These are phyloP conservation scores for Russula sp. DNA, from an alignment of 768 basidiomycete species.

Conservation along the genomic window DNA sequence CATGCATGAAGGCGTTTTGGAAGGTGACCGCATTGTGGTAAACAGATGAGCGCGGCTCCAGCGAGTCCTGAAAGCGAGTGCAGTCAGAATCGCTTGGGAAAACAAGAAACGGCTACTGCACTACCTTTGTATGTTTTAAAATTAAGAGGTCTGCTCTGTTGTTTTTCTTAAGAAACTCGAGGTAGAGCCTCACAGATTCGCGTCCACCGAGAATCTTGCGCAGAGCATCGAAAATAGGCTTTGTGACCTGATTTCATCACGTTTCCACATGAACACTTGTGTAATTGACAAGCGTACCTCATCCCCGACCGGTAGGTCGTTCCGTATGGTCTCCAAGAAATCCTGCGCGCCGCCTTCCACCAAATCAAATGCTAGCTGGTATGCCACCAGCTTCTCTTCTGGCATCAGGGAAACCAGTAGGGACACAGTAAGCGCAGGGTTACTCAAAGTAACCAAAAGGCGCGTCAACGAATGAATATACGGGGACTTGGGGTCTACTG, in stretches of 20 bases:
- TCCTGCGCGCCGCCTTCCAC: constrained; percentile 93
- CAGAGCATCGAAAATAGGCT: constrained; percentile 64
- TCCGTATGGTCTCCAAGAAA: constrained; percentile 74
- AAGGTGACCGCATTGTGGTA: constrained; percentile 96
- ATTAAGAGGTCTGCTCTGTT: constrained; percentile 91
- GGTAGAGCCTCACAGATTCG: constrained; percentile 86
- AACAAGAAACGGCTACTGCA: constrained; percentile 45
- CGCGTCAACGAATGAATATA: constrained; percentile 81
- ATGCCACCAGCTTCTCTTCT: constrained; percentile 71
- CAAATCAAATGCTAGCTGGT: constrained; percentile 94
- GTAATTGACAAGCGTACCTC: constrained; percentile 39
- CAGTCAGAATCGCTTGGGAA: constrained; percentile 54
- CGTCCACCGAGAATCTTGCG: constrained; percentile 84
- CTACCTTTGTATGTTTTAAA: constrained; percentile 86
- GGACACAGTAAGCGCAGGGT: constrained; percentile 68
- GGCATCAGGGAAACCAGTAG: constrained; percentile 67
- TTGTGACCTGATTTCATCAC: constrained; percentile 41
- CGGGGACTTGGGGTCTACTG: constrained; percentile 63
- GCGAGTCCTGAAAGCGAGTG: constrained; percentile 54
- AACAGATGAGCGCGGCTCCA: constrained; percentile 92
- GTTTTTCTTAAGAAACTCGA: constrained; percentile 92
- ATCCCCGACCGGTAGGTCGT: constrained; percentile 60
- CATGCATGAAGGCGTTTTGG: constrained; percentile 96
- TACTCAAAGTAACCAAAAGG: constrained; percentile 82
- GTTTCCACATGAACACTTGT: not conserved